phyloP scores from a whole-genome alignment of 192 early-diverging fungal genomes.

The Podila epigama region DNA sequence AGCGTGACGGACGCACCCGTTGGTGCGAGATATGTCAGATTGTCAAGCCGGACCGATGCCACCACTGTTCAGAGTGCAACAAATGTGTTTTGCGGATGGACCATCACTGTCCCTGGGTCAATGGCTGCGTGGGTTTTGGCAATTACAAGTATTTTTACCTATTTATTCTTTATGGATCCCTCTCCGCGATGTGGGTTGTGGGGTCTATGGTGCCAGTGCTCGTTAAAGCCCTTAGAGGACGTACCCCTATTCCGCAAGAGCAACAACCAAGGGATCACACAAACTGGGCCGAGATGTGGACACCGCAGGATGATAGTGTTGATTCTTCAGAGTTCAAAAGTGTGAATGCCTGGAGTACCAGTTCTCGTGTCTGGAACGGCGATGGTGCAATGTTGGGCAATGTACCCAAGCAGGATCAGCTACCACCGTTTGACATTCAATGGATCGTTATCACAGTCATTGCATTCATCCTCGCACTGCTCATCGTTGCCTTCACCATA shows the following conservation, averaged over 20 bases:
- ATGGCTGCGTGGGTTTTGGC: slow-evolving; percentile 57
- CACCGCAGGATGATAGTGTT: too few relatives aligned
- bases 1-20: slow-evolving; percentile 22
- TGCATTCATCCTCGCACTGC: slow-evolving; percentile 52
- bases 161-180: slow-evolving; percentile 53
- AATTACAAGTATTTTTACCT: slow-evolving; percentile 60
- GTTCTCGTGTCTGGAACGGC: neutral
- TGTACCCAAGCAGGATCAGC: neutral
- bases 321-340: too few relatives aligned
- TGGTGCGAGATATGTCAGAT: slow-evolving; percentile 51
- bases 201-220: slow-evolving; percentile 43
- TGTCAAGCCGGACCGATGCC: slow-evolving; percentile 60
- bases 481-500: slow-evolving; percentile 56
- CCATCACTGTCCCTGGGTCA: slow-evolving; percentile 57
- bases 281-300: neutral
- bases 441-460: slow-evolving; percentile 47
- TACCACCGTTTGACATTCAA: slow-evolving; percentile 40
- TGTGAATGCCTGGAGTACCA: neutral
- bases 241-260: neutral
- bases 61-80: slow-evolving; percentile 61
- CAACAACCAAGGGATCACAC: neutral
- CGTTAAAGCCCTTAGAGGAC: slow-evolving; percentile 1
- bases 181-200: slow-evolving; percentile 43
- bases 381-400: neutral
- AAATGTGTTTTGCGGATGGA: slow-evolving; percentile 63